These are phyloP conservation scores for Xylariaceae sp. DNA, from an alignment of 2,329 filamentous ascomycete genomes.

Conservation along the genomic window DNA sequence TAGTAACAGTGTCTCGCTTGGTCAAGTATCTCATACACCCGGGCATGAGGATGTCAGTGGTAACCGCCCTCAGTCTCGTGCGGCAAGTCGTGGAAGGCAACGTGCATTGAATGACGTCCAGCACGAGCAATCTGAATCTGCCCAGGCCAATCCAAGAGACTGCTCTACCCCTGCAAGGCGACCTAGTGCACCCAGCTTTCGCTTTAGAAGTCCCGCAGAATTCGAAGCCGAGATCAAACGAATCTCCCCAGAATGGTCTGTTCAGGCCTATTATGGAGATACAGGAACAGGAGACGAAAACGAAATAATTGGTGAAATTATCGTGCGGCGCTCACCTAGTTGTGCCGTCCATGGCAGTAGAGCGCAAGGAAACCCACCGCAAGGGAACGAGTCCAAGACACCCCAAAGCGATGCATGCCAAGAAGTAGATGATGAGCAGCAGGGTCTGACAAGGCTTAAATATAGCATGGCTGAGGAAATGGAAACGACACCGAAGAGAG, in stretches of 20 bases:
- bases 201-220: constrained; percentile 1
- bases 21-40: too few species aligned
- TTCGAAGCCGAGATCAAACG: background rate
- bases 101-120: background rate
- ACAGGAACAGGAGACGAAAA: constrained; percentile 4
- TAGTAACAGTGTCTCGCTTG: constrained; percentile 7
- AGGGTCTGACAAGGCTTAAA: background rate
- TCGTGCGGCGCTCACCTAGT: constrained; percentile 7
- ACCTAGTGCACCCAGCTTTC: constrained; percentile 1
- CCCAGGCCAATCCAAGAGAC: background rate
- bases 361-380: background rate
- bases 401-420: background rate
- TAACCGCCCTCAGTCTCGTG: background rate
- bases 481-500: background rate
- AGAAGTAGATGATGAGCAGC: background rate
- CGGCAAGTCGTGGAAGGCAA: constrained; percentile 1
- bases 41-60: background rate
- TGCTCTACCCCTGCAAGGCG: background rate
- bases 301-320: constrained; percentile 12
- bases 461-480: background rate
- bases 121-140: background rate
- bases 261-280: background rate
- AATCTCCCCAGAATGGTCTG: background rate
- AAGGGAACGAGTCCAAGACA: background rate
- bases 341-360: constrained; percentile 5